A percentile compares a stretch with the other conserved stretches of the same genome.
Conservation (phyloP, 768 basidiomycete genomes). For the Pleurotus salmoneostramineus region DNA sequence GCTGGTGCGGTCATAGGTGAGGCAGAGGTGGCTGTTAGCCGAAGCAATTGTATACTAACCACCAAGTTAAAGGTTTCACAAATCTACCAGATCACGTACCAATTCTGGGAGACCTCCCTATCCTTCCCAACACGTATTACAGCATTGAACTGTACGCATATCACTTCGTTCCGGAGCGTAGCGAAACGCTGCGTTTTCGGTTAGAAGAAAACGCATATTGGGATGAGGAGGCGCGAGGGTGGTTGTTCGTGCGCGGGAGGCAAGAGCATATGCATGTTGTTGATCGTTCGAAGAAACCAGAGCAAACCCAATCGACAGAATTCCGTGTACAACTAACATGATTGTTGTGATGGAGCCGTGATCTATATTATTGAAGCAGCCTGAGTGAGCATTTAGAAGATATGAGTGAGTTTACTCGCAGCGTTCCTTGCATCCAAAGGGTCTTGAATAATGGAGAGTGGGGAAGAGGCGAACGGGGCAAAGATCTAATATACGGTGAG, state of each 20-base stretch:
- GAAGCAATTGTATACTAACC: background rate
- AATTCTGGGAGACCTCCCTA: constrained; percentile 40
- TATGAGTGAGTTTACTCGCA: constrained; percentile 86
- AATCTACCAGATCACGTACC: constrained; percentile 43
- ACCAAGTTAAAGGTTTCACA: constrained; percentile 29
- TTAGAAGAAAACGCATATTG: constrained; percentile 43
- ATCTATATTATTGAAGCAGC: background rate
- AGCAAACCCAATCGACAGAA: background rate
- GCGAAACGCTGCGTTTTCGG: constrained; percentile 40
- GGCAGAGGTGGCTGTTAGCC: constrained; percentile 7
- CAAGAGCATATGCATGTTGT: constrained; percentile 46
- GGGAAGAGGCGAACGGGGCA: no score
- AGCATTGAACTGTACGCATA: constrained; percentile 50
- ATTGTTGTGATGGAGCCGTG: background rate
- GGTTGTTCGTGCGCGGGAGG: constrained; percentile 47
- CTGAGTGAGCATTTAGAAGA: constrained; percentile 47
- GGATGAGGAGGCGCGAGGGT: constrained; percentile 29
- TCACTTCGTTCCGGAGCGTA: constrained; percentile 44
- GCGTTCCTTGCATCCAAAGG: constrained; percentile 82
- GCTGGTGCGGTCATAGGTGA: constrained; percentile 46
- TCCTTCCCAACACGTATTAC: constrained; percentile 48
- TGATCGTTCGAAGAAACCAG: constrained; percentile 15
- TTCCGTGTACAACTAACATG: no score
- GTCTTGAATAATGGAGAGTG: constrained; percentile 38
- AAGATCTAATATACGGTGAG: no score